Evolutionary conservation across 352 stramenopile genomes (phyloP), one percentile per base, ranked within the genome.

Genomic region (Globisporangium nodosum): DNA sequence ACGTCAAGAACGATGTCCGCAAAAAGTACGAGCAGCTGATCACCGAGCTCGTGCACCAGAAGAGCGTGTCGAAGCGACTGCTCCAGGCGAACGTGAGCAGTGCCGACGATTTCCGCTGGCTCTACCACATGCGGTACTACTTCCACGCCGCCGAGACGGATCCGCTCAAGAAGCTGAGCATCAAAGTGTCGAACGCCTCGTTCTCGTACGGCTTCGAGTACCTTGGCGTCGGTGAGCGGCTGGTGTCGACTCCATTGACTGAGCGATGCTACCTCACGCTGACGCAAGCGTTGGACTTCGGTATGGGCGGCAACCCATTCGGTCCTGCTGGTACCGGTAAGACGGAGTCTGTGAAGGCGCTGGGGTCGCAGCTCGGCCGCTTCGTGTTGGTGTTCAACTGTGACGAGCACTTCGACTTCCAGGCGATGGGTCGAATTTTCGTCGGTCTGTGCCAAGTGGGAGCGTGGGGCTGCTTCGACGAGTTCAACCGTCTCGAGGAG

Each of bases 361-460:
- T 99, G 27, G 98, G 97, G 30, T 97, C 97, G 12, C 96, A 99
- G 54, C 76, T 99, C 20, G 98, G 97, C 57, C 87, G 97, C 35
- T 99, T 99, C 71, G 97, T 99, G 30, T 67, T 99, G 39, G 98
- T 99, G 24, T 99, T 99, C 82, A 99, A 99, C 75, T 99, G 98
- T 82, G 98, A 99, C 58, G 97, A 99, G 70, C 88, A 97, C 37
- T 99, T 99, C 70, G 98, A 99, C 71, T 99, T 99, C 76, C 95
- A 97, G 65, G 97, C 97, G 3, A 99, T 99, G 96, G 97, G 97
- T 33, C 85, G 97, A 31, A 98, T 99, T 61, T 99, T 99, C 70
- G 94, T 98, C 47, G 98, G 98, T 50, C 83, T 99, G 43, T 99
- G 97, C 56, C 97, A 99, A 88, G 97, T 99, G 47, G 97, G 97